These are phyloP conservation scores for Fonsecaea monophora DNA, from an alignment of 2,329 filamentous ascomycete genomes.

Conservation along the genomic window DNA sequence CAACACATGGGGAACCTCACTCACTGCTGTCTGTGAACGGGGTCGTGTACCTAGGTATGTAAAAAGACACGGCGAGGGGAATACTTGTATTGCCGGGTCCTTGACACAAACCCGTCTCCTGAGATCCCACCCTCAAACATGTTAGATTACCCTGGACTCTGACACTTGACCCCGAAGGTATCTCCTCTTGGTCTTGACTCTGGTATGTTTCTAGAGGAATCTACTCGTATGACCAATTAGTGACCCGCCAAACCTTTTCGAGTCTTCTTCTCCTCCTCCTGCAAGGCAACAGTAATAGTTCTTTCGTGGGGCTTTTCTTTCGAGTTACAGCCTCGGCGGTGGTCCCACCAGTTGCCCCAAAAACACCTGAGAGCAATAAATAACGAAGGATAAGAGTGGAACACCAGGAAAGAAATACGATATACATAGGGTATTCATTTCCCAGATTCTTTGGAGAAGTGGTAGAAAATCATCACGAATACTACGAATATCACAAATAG, in stretches of 20 bases:
- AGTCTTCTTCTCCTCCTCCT: not conserved
- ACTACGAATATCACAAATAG: not conserved
- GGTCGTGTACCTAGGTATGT: no score
- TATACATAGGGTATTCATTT: not conserved
- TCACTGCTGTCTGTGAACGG: no score
- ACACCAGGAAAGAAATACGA: no score
- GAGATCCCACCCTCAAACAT: not conserved
- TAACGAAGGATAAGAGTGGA: no score
- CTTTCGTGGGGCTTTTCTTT: not conserved
- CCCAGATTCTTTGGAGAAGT: not conserved
- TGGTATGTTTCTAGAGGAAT: no score
- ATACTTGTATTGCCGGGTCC: constrained; percentile 13
- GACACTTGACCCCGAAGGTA: not conserved
- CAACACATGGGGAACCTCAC: no score
- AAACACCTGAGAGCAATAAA: not conserved
- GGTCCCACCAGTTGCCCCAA: not conserved
- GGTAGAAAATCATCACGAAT: not conserved
- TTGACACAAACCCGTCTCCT: not conserved
- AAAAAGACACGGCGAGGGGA: not conserved
- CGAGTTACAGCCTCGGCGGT: not conserved
- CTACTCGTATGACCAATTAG: no score
- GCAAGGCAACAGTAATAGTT: not conserved
- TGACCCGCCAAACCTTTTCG: not conserved
- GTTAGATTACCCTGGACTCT: not conserved
- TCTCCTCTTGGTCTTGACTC: not conserved